A percentile compares a stretch with the other conserved stretches of the same genome.
phyloP scores from a whole-genome alignment of 2,329 filamentous ascomycete species.

The Fusarium caatingaense region DNA sequence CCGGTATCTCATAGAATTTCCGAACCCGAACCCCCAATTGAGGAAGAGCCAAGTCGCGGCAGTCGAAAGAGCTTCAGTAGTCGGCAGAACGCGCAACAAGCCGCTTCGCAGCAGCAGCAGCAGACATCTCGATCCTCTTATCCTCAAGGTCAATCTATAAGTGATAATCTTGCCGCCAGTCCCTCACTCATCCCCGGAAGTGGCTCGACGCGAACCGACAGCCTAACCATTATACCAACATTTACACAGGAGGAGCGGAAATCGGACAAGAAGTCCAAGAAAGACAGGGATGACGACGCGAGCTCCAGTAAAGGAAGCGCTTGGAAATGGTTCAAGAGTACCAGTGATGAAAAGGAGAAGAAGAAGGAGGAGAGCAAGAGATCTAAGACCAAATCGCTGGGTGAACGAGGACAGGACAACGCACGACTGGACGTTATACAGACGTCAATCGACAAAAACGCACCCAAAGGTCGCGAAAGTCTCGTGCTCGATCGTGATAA shows the following conservation, averaged over 20 bases:
- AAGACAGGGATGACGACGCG: constrained; percentile 72
- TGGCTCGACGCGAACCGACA: constrained; percentile 76
- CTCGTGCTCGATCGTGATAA: constrained; percentile 83
- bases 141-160: constrained; percentile 45
- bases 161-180: constrained; percentile 47
- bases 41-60: constrained; percentile 61
- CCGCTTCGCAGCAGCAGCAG: constrained; percentile 37
- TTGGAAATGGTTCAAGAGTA: constrained; percentile 82
- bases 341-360: constrained; percentile 75
- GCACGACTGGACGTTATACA: constrained; percentile 88
- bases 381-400: constrained; percentile 69
- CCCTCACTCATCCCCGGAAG: constrained; percentile 78
- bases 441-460: constrained; percentile 80
- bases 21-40: constrained; percentile 43
- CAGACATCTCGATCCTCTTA: constrained; percentile 46
- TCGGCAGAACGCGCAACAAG: constrained; percentile 36
- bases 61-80: constrained; percentile 35
- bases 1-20: constrained; percentile 52
- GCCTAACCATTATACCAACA: constrained; percentile 83
- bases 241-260: constrained; percentile 77
- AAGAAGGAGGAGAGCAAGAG: constrained; percentile 73
- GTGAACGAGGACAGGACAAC: constrained; percentile 76
- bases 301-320: constrained; percentile 69
- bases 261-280: constrained; percentile 78
- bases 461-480: constrained; percentile 80